A percentile compares a stretch with the other conserved stretches of the same genome.
Conservation (phyloP, 2,329 filamentous ascomycete species). For the Ilyonectria destructans region DNA sequence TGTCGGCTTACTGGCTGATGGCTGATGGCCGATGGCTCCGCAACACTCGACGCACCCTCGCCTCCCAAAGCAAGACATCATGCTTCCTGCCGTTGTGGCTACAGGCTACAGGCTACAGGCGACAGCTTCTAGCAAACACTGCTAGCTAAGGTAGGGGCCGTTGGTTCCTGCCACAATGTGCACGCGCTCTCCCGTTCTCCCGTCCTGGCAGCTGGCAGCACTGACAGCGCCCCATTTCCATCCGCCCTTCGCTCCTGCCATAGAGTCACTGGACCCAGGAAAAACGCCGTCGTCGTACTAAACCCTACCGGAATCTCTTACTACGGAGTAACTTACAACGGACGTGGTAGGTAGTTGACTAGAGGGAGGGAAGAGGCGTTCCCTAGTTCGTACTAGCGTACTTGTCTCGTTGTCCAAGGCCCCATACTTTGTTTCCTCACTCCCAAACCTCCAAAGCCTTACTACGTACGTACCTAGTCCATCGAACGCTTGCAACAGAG, state of each 20-base stretch:
- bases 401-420: conserved; percentile 29
- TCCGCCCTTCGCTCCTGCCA: conserved; percentile 28
- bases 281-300: conserved; percentile 30
- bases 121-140: conserved; percentile 12
- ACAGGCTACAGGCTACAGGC: not conserved
- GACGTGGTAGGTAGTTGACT: not conserved
- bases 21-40: conserved; percentile 24
- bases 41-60: conserved; percentile 31
- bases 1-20: not conserved
- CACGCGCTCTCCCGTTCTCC: conserved; percentile 6
- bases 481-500: conserved; percentile 20
- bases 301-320: conserved; percentile 17
- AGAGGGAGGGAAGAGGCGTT: conserved; percentile 4
- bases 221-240: conserved; percentile 16
- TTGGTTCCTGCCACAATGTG: conserved; percentile 26
- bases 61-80: conserved; percentile 35
- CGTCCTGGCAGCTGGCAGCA: conserved; percentile 20
- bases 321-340: conserved; percentile 4
- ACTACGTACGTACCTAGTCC: not conserved
- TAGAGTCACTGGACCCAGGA: conserved; percentile 23
- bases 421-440: conserved; percentile 34
- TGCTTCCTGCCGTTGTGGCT: conserved; percentile 18
- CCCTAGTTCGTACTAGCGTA: conserved; percentile 18
- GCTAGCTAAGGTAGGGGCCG: conserved; percentile 23
- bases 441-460: conserved; percentile 12